These are phyloP conservation scores for Neurospora sp. DNA, from an alignment of 495 filamentous ascomycete species.

Conservation along the genomic window DNA sequence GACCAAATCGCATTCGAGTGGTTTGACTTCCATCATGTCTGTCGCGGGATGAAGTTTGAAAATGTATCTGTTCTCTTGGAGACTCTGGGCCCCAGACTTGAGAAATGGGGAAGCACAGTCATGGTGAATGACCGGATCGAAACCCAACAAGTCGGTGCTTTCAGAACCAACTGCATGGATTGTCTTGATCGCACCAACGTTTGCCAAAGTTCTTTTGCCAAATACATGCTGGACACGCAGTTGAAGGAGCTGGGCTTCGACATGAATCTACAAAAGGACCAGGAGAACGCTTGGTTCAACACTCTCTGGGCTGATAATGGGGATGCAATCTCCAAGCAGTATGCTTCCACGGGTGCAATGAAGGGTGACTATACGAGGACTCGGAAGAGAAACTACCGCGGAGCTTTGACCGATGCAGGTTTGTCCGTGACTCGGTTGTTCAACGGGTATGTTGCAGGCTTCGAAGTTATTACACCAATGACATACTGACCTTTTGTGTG, in stretches of 20 bases:
- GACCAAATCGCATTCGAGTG: constrained; percentile 62
- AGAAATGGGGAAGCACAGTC: constrained; percentile 54
- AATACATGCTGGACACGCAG: constrained; percentile 64
- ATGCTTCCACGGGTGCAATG: constrained; percentile 84
- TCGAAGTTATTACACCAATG: background rate
- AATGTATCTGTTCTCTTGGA: constrained; percentile 74
- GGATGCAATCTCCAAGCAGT: constrained; percentile 61
- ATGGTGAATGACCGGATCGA: constrained; percentile 39
- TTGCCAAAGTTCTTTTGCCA: constrained; percentile 77
- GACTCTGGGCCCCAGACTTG: constrained; percentile 51
- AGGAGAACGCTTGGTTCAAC: constrained; percentile 83
- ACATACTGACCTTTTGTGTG: constrained; percentile 23
- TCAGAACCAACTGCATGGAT: constrained; percentile 96
- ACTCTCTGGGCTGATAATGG: constrained; percentile 92
- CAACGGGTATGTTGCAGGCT: constrained; percentile 35
- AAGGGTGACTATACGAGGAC: constrained; percentile 95
- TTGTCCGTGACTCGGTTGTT: constrained; percentile 69
- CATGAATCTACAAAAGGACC: constrained; percentile 57
- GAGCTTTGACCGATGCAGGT: constrained; percentile 86
- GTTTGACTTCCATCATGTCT: constrained; percentile 91
- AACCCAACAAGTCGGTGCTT: constrained; percentile 56
- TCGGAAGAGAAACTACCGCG: constrained; percentile 79
- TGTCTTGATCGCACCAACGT: constrained; percentile 92
- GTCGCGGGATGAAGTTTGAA: constrained; percentile 94
- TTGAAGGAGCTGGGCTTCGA: constrained; percentile 64